Evolutionary conservation across 306 rosid species (phyloP), one percentile per base, ranked within the genome.

Genomic region (Acmispon strigosus): DNA sequence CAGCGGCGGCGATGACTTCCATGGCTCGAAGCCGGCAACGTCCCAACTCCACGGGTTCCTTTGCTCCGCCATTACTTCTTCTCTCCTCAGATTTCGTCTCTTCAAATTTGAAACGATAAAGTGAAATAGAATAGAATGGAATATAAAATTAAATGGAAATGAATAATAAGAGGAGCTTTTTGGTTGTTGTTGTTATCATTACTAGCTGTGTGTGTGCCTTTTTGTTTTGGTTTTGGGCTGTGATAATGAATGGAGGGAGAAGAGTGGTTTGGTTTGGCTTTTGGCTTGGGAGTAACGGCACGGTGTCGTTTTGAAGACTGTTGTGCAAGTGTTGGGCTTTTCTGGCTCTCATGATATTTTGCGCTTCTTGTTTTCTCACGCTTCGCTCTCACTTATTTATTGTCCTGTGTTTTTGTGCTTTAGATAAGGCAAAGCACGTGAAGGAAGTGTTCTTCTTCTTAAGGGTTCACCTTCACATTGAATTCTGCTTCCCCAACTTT

Each of bases 41-140:
- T 94, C 97, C 98, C 98, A 94, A 86, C 88, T 94, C 98, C 98
- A 94, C n/a, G 89, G 81, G 84, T 80, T 88, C 82, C 65, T 77
- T 77, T 88, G 92, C 54, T 90, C 98, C 76, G 83, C 90, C 98
- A 94, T 90, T 80, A 19, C 10, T 48, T 67, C 41, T 17, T 55
- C 64, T 17, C 17, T 14, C 10, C n/a, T 53, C 60, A 52, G 87
- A 62, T 57, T 73, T 80, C 41, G 76, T 13, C 32, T 8, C 34
- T 66, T 73, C 55, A 64, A 78, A 63, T 78, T 81, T 76, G 80
- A 78, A 78, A 52, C n/a, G 58, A 20, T 51, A 70, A 57, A 50
- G 67, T 8, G 65, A 53, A 43, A 24, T 2, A 4, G 24, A 19
- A 47, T 32, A 27, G 36, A 47, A 54, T 16, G 49, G 60, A 66